These are phyloP conservation scores for Lobosporangium transversale DNA, from an alignment of 192 early-diverging fungal species.

Conservation along the genomic window DNA sequence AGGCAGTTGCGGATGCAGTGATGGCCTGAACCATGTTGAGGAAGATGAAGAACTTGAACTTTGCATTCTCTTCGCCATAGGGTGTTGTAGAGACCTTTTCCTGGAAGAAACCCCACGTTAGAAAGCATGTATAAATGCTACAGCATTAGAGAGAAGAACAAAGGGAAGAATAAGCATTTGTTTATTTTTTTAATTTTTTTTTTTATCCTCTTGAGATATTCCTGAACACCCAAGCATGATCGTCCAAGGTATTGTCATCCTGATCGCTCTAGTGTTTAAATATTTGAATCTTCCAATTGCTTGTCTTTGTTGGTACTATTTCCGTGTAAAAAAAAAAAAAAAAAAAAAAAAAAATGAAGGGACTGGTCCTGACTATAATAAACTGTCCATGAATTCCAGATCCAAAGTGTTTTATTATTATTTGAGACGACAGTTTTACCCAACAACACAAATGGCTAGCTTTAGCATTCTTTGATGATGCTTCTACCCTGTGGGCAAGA, in stretches of 20 bases:
- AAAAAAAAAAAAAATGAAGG: too few species aligned
- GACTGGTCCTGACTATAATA: too few species aligned
- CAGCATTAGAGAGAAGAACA: not conserved
- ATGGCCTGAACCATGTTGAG: conserved; percentile 91
- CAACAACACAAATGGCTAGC: conserved; percentile 43
- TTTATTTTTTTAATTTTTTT: too few species aligned
- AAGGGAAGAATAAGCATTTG: not conserved
- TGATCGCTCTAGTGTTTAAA: too few species aligned
- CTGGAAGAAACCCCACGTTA: conserved; percentile 96
- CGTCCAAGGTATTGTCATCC: too few species aligned
- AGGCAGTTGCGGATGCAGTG: conserved; percentile 79
- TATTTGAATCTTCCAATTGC: too few species aligned
- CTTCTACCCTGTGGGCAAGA: not conserved
- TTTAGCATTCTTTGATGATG: conserved; percentile 26
- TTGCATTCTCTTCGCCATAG: conserved; percentile 73
- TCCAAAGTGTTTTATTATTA: not conserved
- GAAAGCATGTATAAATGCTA: conserved; percentile 94
- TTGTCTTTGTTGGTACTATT: too few species aligned
- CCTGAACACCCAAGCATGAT: too few species aligned
- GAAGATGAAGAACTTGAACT: conserved; percentile 92
- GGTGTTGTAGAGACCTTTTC: conserved; percentile 89
- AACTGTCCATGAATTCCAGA: too few species aligned
- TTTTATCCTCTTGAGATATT: too few species aligned
- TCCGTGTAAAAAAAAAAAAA: too few species aligned
- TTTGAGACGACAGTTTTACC: too few species aligned